Base-by-base conservation (phyloP, 208 protist genomes). In the Leishmania turanica region DNA sequence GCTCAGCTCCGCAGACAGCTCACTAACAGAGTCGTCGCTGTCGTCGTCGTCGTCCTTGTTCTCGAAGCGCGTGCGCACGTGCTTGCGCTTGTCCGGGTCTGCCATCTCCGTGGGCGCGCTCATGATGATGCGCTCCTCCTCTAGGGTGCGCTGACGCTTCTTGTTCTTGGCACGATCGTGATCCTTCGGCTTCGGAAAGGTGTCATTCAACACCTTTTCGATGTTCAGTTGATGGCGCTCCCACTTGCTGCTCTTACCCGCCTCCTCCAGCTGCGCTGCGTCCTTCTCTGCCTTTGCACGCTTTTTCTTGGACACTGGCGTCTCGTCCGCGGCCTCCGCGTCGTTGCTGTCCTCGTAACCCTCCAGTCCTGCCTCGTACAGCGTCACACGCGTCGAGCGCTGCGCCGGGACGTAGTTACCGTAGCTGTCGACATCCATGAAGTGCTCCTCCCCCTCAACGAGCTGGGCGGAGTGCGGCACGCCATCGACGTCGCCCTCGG, bases 351-450 rank as follows among this genome's bases (percentile, higher is more conserved):
- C 84, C 8, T 83, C 83, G 45, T 89, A 73, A 54, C 17, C 77
- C 70, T 79, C 78, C 45, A 95, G 45, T 24, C 92, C 93, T n/a
- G 90, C 92, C 45, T 98, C 92, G 70, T 89, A 96, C 27, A 96
- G 81, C 53, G 85, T 88, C 56, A 96, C 93, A 15, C 92, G 90
- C 19, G 90, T 88, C 0, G 93, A 96, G 62, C 90, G 92, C 74
- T 93, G 75, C 13, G 86, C 92, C 27, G 76, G 77, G 37, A 97
- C 80, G 87, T 97, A 97, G 83, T 96, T 96, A 45, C 92, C 91
- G 83, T 98, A 95, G 84, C 97, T 96, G 77, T 98, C 93, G 13
- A 96, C 95, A 89, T 97, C 93, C 80, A 96, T 93, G 76, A 80
- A 83, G 65, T 94, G 90, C 80, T 96, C 92, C 77, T 96, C 80